These are phyloP conservation scores for Hygrophila difformis DNA, from an alignment of 257 asterid genomes.

Conservation along the genomic window DNA sequence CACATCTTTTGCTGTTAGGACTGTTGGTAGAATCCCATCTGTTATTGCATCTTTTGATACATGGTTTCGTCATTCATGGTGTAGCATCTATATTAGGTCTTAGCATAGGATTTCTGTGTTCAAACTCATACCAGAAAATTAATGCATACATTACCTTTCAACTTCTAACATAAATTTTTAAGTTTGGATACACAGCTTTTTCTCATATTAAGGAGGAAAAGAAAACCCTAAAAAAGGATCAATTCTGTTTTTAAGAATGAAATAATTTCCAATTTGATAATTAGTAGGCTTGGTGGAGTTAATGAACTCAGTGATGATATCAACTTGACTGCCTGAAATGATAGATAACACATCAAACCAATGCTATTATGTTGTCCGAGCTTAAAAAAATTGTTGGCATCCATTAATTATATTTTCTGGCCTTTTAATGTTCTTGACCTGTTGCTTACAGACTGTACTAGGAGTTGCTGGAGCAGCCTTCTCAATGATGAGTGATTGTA, in stretches of 20 bases:
- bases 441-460: constrained; percentile 55
- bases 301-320: too few species aligned
- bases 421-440: constrained; percentile 10
- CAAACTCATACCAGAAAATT: background rate
- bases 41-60: too few species aligned
- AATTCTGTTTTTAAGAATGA: too few species aligned
- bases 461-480: constrained; percentile 77
- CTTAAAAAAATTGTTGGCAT: constrained; percentile 10
- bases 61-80: too few species aligned
- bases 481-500: constrained; percentile 37
- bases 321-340: too few species aligned
- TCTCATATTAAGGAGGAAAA: background rate
- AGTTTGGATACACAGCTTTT: background rate
- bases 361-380: constrained; percentile 7
- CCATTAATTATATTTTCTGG: constrained; percentile 1
- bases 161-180: background rate
- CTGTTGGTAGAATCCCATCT: background rate
- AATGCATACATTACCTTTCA: background rate
- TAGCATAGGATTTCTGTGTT: constrained; percentile 4
- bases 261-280: too few species aligned
- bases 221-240: too few species aligned
- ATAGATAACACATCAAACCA: too few species aligned
- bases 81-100: too few species aligned
- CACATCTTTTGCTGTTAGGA: background rate
- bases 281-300: too few species aligned